phyloP scores from a whole-genome alignment of 257 asterid genomes.

The Fraxinus quadrangulata region DNA sequence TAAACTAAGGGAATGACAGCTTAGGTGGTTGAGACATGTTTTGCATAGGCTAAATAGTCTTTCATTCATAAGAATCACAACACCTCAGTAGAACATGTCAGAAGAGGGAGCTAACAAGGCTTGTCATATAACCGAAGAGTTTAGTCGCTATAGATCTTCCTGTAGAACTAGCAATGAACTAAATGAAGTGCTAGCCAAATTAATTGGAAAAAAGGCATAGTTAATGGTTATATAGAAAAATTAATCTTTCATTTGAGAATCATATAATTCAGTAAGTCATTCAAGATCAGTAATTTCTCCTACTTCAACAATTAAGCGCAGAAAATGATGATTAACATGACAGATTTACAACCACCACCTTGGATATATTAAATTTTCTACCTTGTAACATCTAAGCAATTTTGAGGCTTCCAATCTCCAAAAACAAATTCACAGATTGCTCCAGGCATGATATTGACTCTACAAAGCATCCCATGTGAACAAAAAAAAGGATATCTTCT shows the following conservation, averaged over 20 bases:
- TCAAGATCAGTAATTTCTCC: too few species aligned
- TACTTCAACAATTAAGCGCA: not conserved
- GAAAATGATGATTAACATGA: not conserved
- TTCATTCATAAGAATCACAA: not conserved
- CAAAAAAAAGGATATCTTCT: conserved; percentile 4
- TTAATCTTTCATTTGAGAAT: too few species aligned
- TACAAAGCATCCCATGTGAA: conserved; percentile 41
- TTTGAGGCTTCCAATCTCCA: conserved; percentile 96
- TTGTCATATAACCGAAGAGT: too few species aligned
- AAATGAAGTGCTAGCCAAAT: not conserved
- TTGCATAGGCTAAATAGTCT: not conserved
- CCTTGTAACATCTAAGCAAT: conserved; percentile 99
- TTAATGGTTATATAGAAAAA: not conserved
- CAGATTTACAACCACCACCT: not conserved
- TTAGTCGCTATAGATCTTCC: too few species aligned
- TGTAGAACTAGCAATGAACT: not conserved
- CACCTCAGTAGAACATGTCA: not conserved
- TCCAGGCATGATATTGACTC: conserved; percentile 85
- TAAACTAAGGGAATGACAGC: not conserved
- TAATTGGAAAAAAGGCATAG: not conserved
- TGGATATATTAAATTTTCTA: conserved; percentile 25
- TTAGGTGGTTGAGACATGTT: not conserved
- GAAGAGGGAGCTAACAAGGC: not conserved
- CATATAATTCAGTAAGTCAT: too few species aligned
- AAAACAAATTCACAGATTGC: conserved; percentile 71